Evolutionary conservation across 768 basidiomycete genomes (phyloP).

Genomic region (Tylopilus subfusipes): DNA sequence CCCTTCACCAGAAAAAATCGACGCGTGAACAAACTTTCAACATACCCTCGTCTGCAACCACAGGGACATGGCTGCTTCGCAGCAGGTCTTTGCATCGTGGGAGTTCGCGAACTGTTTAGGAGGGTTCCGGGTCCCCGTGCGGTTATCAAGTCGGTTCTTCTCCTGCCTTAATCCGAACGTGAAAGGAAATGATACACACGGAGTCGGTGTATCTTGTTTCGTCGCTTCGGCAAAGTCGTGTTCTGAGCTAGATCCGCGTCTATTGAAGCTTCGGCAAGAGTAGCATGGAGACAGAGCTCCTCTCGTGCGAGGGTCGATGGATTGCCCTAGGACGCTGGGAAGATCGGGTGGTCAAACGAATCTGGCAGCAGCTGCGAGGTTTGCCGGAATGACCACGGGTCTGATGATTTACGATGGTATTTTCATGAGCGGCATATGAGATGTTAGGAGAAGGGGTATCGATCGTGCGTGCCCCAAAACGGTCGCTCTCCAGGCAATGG

Average conservation of each 20-base stretch:
- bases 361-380: no score
- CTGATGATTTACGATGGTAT: background rate
- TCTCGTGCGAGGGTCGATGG: background rate
- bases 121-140: background rate
- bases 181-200: background rate
- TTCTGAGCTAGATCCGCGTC: background rate
- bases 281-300: conserved; percentile 8
- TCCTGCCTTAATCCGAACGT: background rate
- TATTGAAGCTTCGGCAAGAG: background rate
- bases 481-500: no score
- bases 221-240: no score
- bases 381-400: no score
- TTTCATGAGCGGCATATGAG: background rate
- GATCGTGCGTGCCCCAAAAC: no score
- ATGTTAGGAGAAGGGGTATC: no score
- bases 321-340: conserved; percentile 2
- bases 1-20: background rate
- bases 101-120: background rate
- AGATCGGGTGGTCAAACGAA: conserved; percentile 2
- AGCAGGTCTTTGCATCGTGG: background rate
- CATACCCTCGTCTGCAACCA: background rate
- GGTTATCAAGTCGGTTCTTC: background rate
- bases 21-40: background rate
- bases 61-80: background rate
- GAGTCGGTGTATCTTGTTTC: background rate